Evolutionary conservation across 371 early-diverging fungal genomes (phyloP).

Genomic region (Circinella minor): DNA sequence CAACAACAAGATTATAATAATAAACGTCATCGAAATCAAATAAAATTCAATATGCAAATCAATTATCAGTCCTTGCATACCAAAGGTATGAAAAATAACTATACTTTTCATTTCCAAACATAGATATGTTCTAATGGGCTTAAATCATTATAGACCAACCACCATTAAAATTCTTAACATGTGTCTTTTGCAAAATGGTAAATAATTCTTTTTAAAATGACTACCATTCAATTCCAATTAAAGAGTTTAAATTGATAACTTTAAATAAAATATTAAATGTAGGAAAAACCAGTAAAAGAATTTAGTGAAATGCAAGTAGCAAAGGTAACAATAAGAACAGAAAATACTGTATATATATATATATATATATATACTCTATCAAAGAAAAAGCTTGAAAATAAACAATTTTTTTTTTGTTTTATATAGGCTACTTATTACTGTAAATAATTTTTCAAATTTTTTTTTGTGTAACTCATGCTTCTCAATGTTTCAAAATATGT

Average conservation of each 20-base stretch:
- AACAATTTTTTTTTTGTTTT: not conserved
- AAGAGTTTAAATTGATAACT: not conserved
- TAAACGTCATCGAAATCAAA: no score
- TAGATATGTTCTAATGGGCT: no score
- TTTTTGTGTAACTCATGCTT: not conserved
- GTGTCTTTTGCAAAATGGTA: conserved; percentile 31
- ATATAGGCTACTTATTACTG: conserved; percentile 26
- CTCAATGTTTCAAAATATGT: no score
- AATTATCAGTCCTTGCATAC: no score
- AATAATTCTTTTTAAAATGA: no score
- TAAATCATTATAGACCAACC: no score
- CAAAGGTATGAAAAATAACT: no score
- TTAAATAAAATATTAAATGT: conserved; percentile 3
- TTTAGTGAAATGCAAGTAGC: conserved; percentile 39
- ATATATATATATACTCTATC: not conserved
- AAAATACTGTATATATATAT: not conserved
- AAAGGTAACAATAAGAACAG: conserved; percentile 6
- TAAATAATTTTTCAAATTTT: conserved; percentile 8
- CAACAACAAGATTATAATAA: no score
- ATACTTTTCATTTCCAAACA: no score
- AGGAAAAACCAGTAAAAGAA: conserved; percentile 34
- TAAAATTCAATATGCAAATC: no score
- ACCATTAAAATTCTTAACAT: conserved; percentile 11
- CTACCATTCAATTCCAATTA: no score
- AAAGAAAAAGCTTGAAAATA: not conserved